Conservation (phyloP, 768 basidiomycete species). For the Lentinula edodes region DNA sequence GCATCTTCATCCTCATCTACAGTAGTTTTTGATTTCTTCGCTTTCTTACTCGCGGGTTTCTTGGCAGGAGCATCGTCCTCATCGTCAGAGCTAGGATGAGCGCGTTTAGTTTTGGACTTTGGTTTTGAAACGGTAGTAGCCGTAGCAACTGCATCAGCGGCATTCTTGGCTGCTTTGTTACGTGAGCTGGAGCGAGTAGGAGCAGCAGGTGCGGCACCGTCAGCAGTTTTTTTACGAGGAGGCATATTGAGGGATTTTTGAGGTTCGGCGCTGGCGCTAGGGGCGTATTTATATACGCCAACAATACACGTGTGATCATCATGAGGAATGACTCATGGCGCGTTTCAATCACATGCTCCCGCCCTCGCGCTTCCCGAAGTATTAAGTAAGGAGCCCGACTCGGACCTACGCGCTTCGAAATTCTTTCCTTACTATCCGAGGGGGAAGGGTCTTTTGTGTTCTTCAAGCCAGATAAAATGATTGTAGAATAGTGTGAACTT, state of each 20-base stretch:
- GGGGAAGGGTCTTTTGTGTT: too few species aligned
- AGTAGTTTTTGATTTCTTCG: slow-evolving; percentile 16
- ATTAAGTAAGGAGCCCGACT: too few species aligned
- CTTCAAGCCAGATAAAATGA: too few species aligned
- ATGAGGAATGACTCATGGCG: not conserved
- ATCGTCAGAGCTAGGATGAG: slow-evolving; percentile 15
- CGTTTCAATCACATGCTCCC: not conserved
- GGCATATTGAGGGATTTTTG: slow-evolving; percentile 26
- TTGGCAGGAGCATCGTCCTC: slow-evolving; percentile 7
- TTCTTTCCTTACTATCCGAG: too few species aligned
- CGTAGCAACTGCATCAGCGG: slow-evolving; percentile 17
- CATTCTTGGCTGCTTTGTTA: slow-evolving; percentile 21
- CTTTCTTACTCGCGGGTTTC: slow-evolving; percentile 8
- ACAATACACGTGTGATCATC: not conserved
- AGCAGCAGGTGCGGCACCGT: slow-evolving; percentile 21
- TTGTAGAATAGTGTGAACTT: too few species aligned
- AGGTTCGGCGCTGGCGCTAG: not conserved
- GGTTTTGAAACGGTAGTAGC: slow-evolving; percentile 19
- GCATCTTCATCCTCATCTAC: slow-evolving; percentile 13
- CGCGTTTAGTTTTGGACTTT: slow-evolving; percentile 27
- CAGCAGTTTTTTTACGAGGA: slow-evolving; percentile 38
- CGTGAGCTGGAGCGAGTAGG: slow-evolving; percentile 34
- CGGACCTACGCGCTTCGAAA: too few species aligned
- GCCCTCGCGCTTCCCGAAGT: not conserved
- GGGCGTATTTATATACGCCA: not conserved